These are phyloP conservation scores for Saturnispora sekii DNA, from an alignment of 805 yeast species.

Conservation along the genomic window DNA sequence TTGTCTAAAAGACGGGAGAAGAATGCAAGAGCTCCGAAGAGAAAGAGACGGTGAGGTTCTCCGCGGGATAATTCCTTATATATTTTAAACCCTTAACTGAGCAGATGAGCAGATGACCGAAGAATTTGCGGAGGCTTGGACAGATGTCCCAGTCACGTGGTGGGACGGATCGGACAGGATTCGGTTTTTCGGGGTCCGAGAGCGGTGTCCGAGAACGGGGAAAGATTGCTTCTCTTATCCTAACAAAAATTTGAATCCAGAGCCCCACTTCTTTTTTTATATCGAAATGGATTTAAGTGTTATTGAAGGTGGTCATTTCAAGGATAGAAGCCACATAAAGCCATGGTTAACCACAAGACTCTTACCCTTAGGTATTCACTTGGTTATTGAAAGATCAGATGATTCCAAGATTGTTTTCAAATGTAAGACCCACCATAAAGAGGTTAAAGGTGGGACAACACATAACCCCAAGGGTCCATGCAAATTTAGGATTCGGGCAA, in stretches of 20 bases:
- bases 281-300: neutral
- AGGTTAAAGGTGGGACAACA: too few relatives aligned
- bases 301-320: conserved; percentile 21
- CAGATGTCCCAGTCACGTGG: neutral
- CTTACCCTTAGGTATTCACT: conserved; percentile 38
- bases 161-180: neutral
- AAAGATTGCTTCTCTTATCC: neutral
- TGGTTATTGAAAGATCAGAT: conserved; percentile 57
- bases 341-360: conserved; percentile 51
- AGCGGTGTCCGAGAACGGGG: neutral
- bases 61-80: neutral
- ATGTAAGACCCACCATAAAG: conserved; percentile 35
- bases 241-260: neutral
- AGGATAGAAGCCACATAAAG: conserved; percentile 41
- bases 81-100: too few relatives aligned
- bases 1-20: conserved; percentile 71
- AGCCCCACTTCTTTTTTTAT: neutral
- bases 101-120: too few relatives aligned
- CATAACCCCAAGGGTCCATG: conserved; percentile 24
- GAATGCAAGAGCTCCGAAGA: conserved; percentile 69
- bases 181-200: neutral
- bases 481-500: conserved; percentile 59
- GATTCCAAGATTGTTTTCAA: conserved; percentile 50
- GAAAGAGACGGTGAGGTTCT: conserved; percentile 15
- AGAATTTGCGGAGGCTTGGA: too few relatives aligned